Conservation (phyloP, 2,329 filamentous ascomycete species). For the Fusarium neocosmosporiellum region DNA sequence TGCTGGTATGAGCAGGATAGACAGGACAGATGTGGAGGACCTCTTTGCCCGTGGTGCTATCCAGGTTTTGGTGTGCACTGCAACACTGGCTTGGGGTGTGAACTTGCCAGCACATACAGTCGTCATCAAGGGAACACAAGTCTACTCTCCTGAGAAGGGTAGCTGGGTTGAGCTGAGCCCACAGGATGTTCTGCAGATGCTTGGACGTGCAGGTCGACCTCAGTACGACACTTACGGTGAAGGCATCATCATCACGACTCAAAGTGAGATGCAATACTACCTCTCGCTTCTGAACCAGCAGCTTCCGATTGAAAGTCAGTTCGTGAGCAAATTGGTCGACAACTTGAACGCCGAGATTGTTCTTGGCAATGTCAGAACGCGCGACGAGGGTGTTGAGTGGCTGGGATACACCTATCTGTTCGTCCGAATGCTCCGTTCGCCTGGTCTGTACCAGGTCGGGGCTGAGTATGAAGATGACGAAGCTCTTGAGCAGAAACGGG, state of each 20-base stretch:
- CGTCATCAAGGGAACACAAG: conserved; percentile 97
- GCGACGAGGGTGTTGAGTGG: conserved; percentile 99
- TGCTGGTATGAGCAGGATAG: conserved; percentile 95
- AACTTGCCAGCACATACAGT: conserved; percentile 98
- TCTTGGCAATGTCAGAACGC: conserved; percentile 87
- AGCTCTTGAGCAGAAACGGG: conserved; percentile 92
- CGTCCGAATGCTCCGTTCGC: conserved; percentile 95
- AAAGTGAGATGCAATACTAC: conserved; percentile 96
- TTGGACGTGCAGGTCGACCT: conserved; percentile 94
- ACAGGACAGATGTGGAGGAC: conserved; percentile 94
- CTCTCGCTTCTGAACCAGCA: conserved; percentile 97
- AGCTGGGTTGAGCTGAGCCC: conserved; percentile 98
- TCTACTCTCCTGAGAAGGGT: conserved; percentile 98
- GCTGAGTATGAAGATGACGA: conserved; percentile 95
- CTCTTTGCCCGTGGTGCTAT: conserved; percentile 92
- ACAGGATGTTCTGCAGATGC: conserved; percentile 98
- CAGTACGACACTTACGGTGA: conserved; percentile 99
- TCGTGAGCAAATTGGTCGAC: conserved; percentile 92
- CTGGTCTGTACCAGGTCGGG: conserved; percentile 93
- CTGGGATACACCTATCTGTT: conserved; percentile 98
- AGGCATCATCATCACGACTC: conserved; percentile 97
- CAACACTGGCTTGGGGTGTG: conserved; percentile 98
- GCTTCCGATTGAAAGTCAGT: conserved; percentile 95
- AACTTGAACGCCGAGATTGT: conserved; percentile 98
- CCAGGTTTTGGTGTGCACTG: conserved; percentile 95